Percentiles rank a stretch among this genome's conserved stretches.
Conservation (phyloP, 164 flowering plant genomes). For the Kingdonia uniflora region DNA sequence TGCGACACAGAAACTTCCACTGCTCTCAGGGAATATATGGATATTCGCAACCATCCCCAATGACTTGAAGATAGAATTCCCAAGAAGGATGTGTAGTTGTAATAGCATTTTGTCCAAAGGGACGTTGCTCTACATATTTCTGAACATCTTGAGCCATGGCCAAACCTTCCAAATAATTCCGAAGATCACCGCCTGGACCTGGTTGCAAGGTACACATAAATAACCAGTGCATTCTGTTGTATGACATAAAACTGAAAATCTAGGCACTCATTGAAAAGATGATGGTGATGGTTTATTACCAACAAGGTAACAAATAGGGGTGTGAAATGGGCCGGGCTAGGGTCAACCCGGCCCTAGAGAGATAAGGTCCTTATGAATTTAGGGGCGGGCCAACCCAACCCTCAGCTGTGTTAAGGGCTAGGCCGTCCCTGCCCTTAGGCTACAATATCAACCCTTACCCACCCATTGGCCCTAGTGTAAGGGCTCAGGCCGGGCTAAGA, state of each 20-base stretch:
- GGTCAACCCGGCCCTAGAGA: no score
- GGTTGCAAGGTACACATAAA: conserved; percentile 6
- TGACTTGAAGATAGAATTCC: conserved; percentile 41
- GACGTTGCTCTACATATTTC: conserved; percentile 44
- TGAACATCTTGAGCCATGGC: conserved; percentile 42
- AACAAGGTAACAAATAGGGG: neutral
- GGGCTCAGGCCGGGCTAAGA: no score
- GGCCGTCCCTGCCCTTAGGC: no score
- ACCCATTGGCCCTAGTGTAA: no score
- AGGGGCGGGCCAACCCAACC: no score
- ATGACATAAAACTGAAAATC: neutral
- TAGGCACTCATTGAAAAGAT: neutral
- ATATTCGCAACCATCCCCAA: neutral
- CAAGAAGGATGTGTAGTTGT: conserved; percentile 38
- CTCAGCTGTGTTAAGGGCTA: no score
- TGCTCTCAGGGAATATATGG: no score
- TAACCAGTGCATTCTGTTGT: no score
- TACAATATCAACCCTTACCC: no score
- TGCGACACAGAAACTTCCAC: no score
- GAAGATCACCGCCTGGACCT: conserved; percentile 78
- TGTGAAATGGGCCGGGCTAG: no score
- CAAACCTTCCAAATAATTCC: conserved; percentile 54
- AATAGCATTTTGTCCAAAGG: conserved; percentile 73
- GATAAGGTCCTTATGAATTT: no score
- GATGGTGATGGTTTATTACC: neutral